Evolutionary conservation across 2,329 filamentous ascomycete genomes (phyloP), one percentile per base, ranked within the genome.

Genomic region (Fusarium buharicum): DNA sequence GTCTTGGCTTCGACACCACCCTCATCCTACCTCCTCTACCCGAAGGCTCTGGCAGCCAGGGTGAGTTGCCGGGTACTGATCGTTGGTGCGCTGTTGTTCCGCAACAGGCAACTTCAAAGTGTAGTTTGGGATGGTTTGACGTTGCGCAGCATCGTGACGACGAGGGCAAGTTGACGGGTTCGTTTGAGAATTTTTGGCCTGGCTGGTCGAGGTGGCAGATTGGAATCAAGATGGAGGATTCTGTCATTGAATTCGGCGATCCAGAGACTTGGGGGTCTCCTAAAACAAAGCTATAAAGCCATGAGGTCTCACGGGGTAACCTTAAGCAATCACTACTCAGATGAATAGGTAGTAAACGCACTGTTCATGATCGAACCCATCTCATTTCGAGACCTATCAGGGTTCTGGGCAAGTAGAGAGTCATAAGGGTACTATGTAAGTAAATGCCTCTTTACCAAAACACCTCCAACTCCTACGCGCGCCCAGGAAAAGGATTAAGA

Each of bases 1-100:
- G 75, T 52, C 38, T 82, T 17, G 80, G 82, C 16, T 52, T 83
- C 28, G 73, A 81, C 54, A 65, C 75, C 1, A 75, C 71, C 0
- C 69, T 84, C 10, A 79, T 81, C n/a, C 78, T 81, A 38, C 82
- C 82, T 3, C 82, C 82, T 0, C 67, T 85, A 1, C 82, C 82
- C 0, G 62, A 69, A 2, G 79, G 79, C 4, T 39, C 67, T 3
- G 76, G 74, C 4, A 74, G 70, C 36, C 73, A 76, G 39, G 74
- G 69, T 28, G 82, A 83, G 67, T 70, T 84, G 2, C 73, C 76
- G 1, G 79, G 80, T 3, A 84, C 81, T 0, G 68, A 79, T 14
- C 66, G 68, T n/a, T 85, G 82, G 82, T 78, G 75, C 61, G 71
- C 72, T 50, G 67, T 80, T 22, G 33, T 69, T 17, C 77, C 78